Base-by-base conservation (phyloP, 2,329 filamentous ascomycete species). In the Claviceps humidiphila region DNA sequence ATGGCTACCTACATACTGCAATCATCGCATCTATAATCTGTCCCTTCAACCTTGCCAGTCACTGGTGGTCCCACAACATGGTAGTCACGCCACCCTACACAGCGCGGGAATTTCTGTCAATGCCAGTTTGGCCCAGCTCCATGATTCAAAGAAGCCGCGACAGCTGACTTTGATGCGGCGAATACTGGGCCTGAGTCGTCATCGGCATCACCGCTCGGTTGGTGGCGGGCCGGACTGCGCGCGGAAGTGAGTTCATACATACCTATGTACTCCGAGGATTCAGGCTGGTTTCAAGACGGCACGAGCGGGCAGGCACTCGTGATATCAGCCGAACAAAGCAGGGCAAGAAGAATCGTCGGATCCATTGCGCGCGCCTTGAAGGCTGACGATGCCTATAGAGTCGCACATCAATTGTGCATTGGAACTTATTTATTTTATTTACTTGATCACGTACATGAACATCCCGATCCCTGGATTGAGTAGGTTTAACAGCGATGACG, bases 41-140 rank as follows among this genome's bases (percentile, higher is more conserved):
- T 20, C 17, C 20, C 20, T 20, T 20, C 17, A 20, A 20, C 34
- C 3, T 34, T 46, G 24, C 22, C 24, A 8, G 42, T 22, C 42
- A 30, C n/a, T 30, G 37, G 42, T 52, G 47, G 46, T 43, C 26
- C 53, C 53, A 49, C 53, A 13, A 47, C 37, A 17, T 26, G 50
- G 38, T 16, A 6, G 45, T 54, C 53, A 50, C 37, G 53, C 47
- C 53, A 52, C 40, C 13, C 5, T 13, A 26, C 26, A 22, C 26
- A 7, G 22, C 22, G 9, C 17, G 5, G 20, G 24, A 30, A n/a
- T 16, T 44, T 26, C 9, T 44, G 8, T 22, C 20, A 16, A 34
- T 34, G 30, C 30, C 30, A 20, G 17, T 20, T 20, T 20, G 17
- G 17, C 17, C 17, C 17, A 11, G 30, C 30, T 34, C 11, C 39